Conservation (phyloP, 176 grass and related monocot genomes). For the Pharus latifolius region DNA sequence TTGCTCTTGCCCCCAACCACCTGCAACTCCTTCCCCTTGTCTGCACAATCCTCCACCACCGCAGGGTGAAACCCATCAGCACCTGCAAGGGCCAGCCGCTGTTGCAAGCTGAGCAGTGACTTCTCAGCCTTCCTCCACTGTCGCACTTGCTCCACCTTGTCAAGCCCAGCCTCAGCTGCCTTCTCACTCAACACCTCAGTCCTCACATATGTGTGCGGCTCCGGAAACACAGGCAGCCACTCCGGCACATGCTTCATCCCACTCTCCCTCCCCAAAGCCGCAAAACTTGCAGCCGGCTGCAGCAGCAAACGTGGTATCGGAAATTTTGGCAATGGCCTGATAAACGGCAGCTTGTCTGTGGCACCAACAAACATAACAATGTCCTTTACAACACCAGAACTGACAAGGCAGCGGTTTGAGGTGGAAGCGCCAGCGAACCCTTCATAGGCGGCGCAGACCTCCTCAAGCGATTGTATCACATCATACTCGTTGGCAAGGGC, state of each 20-base stretch:
- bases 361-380: constrained; percentile 27
- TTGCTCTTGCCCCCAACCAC: constrained; percentile 22
- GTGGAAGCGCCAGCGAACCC: constrained; percentile 14
- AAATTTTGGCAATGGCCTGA: constrained; percentile 29
- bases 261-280: constrained; percentile 18
- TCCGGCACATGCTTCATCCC: constrained; percentile 40
- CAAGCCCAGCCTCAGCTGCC: not conserved
- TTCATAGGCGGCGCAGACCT: constrained; percentile 1
- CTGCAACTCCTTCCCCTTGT: constrained; percentile 37
- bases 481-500: constrained; percentile 38
- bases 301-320: constrained; percentile 9
- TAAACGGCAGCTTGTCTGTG: constrained; percentile 16
- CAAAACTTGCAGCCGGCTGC: constrained; percentile 22
- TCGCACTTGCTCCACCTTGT: constrained; percentile 24
- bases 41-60: not conserved
- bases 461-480: constrained; percentile 37
- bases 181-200: constrained; percentile 19
- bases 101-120: constrained; percentile 34
- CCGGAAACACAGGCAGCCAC: constrained; percentile 46
- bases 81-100: constrained; percentile 17
- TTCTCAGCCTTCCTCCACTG: constrained; percentile 51
- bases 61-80: constrained; percentile 5
- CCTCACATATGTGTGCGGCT: constrained; percentile 30
- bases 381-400: constrained; percentile 31
- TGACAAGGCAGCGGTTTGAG: constrained; percentile 20